Evolutionary conservation across 176 grass and related monocot species (phyloP).

Genomic region (Thalia dealbata): DNA sequence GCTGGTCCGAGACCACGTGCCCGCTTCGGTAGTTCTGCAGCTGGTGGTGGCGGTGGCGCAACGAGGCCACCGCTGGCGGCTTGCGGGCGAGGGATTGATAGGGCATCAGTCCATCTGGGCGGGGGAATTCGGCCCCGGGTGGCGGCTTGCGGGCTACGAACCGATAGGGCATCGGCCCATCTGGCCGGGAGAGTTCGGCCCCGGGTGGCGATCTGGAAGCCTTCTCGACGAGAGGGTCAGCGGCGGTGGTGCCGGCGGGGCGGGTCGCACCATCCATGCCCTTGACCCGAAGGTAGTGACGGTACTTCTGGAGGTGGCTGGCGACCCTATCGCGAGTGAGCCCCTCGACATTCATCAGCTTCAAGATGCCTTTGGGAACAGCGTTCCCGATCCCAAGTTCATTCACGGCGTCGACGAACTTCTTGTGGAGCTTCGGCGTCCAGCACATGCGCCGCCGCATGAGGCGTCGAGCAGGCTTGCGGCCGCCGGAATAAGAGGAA

Average conservation of each 20-base stretch:
- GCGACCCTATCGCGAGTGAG: slow-evolving; percentile 15
- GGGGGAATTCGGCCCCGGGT: no score
- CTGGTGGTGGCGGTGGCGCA: no score
- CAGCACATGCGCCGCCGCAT: slow-evolving; percentile 8
- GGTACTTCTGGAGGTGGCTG: slow-evolving; percentile 19
- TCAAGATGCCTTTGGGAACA: slow-evolving; percentile 9
- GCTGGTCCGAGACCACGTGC: no score
- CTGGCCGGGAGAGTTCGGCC: no score
- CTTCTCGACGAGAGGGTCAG: not conserved
- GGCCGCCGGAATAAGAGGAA: not conserved
- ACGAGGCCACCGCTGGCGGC: not conserved
- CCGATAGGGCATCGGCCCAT: no score
- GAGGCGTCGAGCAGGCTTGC: not conserved
- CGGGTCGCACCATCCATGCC: no score
- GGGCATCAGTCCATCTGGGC: not conserved
- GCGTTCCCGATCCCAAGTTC: slow-evolving; percentile 10
- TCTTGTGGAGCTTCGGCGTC: slow-evolving; percentile 14
- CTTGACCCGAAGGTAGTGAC: slow-evolving; percentile 8
- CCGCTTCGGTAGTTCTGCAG: no score
- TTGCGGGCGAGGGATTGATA: not conserved
- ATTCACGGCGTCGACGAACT: slow-evolving; percentile 10
- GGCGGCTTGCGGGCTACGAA: no score
- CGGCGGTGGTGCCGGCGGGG: not conserved
- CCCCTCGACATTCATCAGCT: slow-evolving; percentile 15
- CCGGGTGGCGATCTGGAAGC: not conserved